These are phyloP conservation scores for Theileria annulata DNA, from an alignment of 169 alveolate species.

Conservation along the genomic window DNA sequence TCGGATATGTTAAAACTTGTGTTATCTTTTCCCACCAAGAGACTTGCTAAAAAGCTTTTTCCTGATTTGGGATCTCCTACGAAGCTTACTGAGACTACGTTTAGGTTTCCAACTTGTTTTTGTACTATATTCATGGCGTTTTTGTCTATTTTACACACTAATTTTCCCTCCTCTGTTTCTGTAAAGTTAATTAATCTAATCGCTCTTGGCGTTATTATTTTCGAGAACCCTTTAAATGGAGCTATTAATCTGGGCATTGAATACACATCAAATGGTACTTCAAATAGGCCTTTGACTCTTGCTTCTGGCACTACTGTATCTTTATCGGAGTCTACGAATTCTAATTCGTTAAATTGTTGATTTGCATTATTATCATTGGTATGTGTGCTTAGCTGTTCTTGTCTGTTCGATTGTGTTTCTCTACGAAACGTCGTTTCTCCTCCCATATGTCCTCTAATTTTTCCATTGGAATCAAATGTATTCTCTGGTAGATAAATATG, in stretches of 20 bases:
- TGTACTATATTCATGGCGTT: conserved; percentile 32
- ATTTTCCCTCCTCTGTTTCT: conserved; percentile 4
- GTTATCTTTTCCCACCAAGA: conserved; percentile 47
- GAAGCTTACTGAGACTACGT: conserved; percentile 43
- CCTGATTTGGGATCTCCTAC: conserved; percentile 56
- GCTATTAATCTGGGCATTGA: conserved; percentile 49
- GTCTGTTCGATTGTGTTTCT: background rate
- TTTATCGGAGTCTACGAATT: background rate
- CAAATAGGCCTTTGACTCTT: conserved; percentile 38
- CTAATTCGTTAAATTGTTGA: background rate
- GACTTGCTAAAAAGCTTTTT: conserved; percentile 57
- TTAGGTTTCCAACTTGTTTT: conserved; percentile 26
- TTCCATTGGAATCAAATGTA: background rate
- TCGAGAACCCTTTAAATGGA: conserved; percentile 62
- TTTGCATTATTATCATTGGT: background rate
- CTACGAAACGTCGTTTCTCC: conserved; percentile 49
- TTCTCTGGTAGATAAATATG: background rate
- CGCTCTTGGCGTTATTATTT: conserved; percentile 47
- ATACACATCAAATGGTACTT: conserved; percentile 55
- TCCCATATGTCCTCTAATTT: conserved; percentile 30
- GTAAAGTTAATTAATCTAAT: conserved; percentile 33
- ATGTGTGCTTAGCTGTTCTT: background rate
- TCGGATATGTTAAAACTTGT: conserved; percentile 45
- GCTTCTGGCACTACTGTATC: conserved; percentile 13
- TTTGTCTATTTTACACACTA: conserved; percentile 34